Evolutionary conservation across 1,284 basidiomycete species (phyloP).

Genomic region (Mrakiaceae sp.): DNA sequence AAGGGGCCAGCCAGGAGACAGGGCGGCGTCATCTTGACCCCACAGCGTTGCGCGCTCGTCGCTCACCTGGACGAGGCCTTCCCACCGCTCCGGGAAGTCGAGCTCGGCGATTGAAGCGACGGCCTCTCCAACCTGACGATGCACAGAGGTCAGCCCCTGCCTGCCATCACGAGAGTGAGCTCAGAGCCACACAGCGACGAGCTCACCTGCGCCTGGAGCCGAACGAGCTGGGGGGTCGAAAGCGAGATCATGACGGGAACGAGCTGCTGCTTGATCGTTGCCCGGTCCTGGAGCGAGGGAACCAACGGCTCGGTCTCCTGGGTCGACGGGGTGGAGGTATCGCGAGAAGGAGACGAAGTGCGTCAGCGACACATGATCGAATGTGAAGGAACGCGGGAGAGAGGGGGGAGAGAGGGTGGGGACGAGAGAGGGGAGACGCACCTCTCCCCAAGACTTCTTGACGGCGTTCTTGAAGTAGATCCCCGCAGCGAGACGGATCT

Average conservation of each 20-base stretch:
- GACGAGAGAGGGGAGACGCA: constrained; percentile 32
- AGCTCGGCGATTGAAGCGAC: constrained; percentile 73
- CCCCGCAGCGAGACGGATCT: constrained; percentile 65
- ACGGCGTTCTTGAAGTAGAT: constrained; percentile 83
- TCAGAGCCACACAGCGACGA: neutral
- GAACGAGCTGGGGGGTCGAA: constrained; percentile 32
- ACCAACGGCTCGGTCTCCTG: constrained; percentile 18
- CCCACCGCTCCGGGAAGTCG: constrained; percentile 80
- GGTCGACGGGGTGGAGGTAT: neutral
- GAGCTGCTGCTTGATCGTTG: constrained; percentile 40
- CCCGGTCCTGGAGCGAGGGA: constrained; percentile 31
- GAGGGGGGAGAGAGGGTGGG: too few relatives aligned
- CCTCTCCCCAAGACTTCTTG: constrained; percentile 76
- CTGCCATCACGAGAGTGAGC: neutral
- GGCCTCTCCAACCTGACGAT: constrained; percentile 70
- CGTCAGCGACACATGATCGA: too few relatives aligned
- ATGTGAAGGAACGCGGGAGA: neutral
- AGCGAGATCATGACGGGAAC: constrained; percentile 44
- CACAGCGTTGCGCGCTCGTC: too few relatives aligned
- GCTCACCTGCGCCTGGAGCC: constrained; percentile 37
- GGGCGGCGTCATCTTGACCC: too few relatives aligned
- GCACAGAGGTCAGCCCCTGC: neutral
- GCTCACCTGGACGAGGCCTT: constrained; percentile 69
- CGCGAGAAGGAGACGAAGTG: neutral
- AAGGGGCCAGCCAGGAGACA: constrained; percentile 21